Base-by-base conservation (phyloP, 2,329 filamentous ascomycete genomes). In the Neonectria ditissima region DNA sequence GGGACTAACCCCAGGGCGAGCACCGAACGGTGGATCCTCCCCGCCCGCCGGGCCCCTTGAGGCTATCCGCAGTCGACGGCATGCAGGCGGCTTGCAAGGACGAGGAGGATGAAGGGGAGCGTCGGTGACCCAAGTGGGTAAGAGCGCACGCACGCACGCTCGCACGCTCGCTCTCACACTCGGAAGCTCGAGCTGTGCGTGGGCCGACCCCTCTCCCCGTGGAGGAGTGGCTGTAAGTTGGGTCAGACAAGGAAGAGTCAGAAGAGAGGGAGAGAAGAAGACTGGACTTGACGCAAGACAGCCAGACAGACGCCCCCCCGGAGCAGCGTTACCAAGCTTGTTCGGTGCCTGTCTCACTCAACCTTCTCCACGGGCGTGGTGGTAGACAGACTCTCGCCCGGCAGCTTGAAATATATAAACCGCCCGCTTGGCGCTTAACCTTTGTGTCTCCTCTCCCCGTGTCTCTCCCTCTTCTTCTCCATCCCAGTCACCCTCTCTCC, bases 51-150 rank as follows among this genome's bases (percentile, higher is more conserved):
- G n/a, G n/a, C n/a, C 24, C 22, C 32, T 7, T 30, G 34, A 37
- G 34, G 51, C 32, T 53, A 47, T 48, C 22, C 8, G 26, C 37
- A 41, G 6, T 41, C 37, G 37, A 37, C 50, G 6, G 24, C n/a
- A 13, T 30, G 57, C 57, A 24, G 16, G 57, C 51, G 16, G 57
- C 51, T 13, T 14, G 16, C 24, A 26, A 26, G 4, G 4, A 4
- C 6, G 24, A 4, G 24, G 24, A 6, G 24, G 24, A 6, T 4
- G 24, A 26, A 6, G 6, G 24, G 24, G 6, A 26, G 24, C 18
- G 37, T 45, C 53, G 59, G 59, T 62, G 47, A 62, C 20, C 59
- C 48, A 57, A 57, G 59, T 22, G 47, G 59, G 59, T 34, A 62
- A 53, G 30, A 34, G 16, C 24, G 39, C 59, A 62, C 44, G 55